Conservation (phyloP, 139 green algal species). For the Closterium sp. region DNA sequence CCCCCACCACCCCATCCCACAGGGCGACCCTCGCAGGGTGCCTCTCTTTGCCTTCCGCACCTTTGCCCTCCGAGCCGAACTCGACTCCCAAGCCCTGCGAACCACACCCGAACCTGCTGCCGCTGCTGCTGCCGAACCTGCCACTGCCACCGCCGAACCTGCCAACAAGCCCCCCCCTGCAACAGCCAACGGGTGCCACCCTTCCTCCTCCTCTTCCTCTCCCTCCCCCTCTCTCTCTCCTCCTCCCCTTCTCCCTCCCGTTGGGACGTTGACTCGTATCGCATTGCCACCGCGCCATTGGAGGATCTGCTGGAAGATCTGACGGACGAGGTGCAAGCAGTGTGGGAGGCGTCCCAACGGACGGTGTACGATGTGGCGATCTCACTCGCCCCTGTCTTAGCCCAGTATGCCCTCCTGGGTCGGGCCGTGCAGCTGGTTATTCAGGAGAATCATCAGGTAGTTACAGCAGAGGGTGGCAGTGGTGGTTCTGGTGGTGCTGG, state of each 20-base stretch:
- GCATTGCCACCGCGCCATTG: background rate
- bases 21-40: background rate
- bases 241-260: background rate
- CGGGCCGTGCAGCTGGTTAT: background rate
- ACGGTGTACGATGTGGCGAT: background rate
- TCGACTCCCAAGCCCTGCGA: background rate
- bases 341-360: background rate
- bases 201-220: background rate
- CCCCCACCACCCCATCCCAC: background rate
- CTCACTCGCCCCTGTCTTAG: background rate
- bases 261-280: background rate
- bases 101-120: background rate
- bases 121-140: background rate
- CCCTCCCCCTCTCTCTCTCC: background rate
- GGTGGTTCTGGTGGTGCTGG: too few relatives aligned
- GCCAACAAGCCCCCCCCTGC: background rate
- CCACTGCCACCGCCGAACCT: background rate
- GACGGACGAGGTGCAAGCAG: background rate
- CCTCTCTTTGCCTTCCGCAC: background rate
- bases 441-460: background rate
- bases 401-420: background rate
- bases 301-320: constrained; percentile 6
- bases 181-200: background rate
- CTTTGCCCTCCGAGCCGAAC: background rate
- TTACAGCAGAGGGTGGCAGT: too few relatives aligned